phyloP scores from a whole-genome alignment of 192 early-diverging fungal species.

The Coemansia nantahalensis region DNA sequence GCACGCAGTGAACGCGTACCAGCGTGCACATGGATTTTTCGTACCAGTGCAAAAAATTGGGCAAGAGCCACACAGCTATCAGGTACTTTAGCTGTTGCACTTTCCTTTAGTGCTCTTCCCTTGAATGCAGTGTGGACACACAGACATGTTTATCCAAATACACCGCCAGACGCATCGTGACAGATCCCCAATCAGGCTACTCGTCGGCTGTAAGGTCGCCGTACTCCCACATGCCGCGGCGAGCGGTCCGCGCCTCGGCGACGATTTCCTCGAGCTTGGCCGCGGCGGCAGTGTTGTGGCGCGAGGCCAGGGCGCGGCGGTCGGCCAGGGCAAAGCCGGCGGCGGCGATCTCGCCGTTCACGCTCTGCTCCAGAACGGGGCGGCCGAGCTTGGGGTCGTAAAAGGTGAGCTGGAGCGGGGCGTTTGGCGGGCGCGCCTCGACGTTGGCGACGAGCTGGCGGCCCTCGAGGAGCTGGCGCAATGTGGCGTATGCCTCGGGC shows the following conservation, averaged over 20 bases:
- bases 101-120: too few species aligned
- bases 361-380: constrained; percentile 59
- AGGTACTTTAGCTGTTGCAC: too few species aligned
- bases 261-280: constrained; percentile 39
- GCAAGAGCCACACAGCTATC: too few species aligned
- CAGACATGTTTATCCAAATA: too few species aligned
- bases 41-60: too few species aligned
- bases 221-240: constrained; percentile 48
- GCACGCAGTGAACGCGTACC: too few species aligned
- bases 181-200: too few species aligned
- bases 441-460: constrained; percentile 72
- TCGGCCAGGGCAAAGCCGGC: constrained; percentile 63
- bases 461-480: constrained; percentile 64
- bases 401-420: constrained; percentile 61
- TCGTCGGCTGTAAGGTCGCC: constrained; percentile 43
- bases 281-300: constrained; percentile 26
- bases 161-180: too few species aligned
- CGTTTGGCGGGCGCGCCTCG: constrained; percentile 59
- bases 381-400: constrained; percentile 62
- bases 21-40: too few species aligned
- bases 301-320: constrained; percentile 20
- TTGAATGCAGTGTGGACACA: too few species aligned
- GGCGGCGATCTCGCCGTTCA: constrained; percentile 65
- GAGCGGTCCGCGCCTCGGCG: constrained; percentile 31
- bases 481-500: constrained; percentile 64